These are phyloP conservation scores for Chalaropsis thielavioides DNA, from an alignment of 2,329 filamentous ascomycete genomes.

Conservation along the genomic window DNA sequence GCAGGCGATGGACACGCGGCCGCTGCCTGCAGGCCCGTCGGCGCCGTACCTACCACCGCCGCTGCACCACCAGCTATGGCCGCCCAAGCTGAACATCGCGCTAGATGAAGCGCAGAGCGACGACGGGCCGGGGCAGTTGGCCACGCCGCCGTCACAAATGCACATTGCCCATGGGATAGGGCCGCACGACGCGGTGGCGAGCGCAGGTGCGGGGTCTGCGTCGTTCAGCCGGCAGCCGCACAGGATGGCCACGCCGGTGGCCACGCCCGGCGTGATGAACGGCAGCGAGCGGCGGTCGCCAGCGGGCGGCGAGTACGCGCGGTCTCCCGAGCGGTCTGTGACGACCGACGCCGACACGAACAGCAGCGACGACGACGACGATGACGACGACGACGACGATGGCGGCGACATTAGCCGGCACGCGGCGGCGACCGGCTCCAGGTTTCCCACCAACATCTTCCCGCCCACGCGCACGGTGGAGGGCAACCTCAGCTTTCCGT, in stretches of 20 bases:
- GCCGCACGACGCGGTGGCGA: too few relatives aligned
- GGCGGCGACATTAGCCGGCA: not conserved
- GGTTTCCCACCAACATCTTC: slow-evolving; percentile 14
- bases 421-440: not conserved
- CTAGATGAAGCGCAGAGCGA: slow-evolving; percentile 36
- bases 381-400: not conserved
- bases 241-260: too few relatives aligned
- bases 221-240: too few relatives aligned
- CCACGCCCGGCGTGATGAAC: too few relatives aligned
- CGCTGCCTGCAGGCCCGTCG: not conserved
- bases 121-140: slow-evolving; percentile 45
- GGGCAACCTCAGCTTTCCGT: slow-evolving; percentile 11
- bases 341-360: not conserved
- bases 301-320: too few relatives aligned
- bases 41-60: too few relatives aligned
- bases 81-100: slow-evolving; percentile 28
- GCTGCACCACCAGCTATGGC: slow-evolving; percentile 19
- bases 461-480: slow-evolving; percentile 8
- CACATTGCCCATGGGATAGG: too few relatives aligned
- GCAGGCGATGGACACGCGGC: not conserved
- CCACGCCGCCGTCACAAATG: slow-evolving; percentile 38
- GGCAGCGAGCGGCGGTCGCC: too few relatives aligned
- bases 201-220: too few relatives aligned
- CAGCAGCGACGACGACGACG: not conserved
- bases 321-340: too few relatives aligned